These are phyloP conservation scores for Pichia cabralensis DNA, from an alignment of 805 yeast species.

Conservation along the genomic window DNA sequence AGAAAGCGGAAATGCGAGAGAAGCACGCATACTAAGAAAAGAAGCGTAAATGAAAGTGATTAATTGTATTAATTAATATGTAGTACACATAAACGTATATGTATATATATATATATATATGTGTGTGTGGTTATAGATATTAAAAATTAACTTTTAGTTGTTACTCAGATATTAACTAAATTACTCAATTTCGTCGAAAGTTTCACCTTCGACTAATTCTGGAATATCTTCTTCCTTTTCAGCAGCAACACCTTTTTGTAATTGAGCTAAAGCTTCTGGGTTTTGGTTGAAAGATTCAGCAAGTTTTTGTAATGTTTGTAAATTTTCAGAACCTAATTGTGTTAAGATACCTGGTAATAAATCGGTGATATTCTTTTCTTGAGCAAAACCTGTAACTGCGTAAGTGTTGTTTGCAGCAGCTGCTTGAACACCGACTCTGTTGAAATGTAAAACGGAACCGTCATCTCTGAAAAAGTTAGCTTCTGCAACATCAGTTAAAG, in stretches of 20 bases:
- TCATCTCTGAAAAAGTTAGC: constrained; percentile 97
- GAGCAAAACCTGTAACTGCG: constrained; percentile 91
- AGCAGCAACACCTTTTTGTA: constrained; percentile 28
- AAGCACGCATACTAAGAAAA: too few species aligned
- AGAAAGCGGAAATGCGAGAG: too few species aligned
- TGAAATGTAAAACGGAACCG: constrained; percentile 92
- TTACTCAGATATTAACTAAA: background rate
- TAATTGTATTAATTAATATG: too few species aligned
- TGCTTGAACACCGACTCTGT: constrained; percentile 92
- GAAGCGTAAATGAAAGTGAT: too few species aligned
- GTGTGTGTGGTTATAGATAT: too few species aligned
- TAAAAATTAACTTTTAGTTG: too few species aligned
- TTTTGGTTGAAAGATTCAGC: constrained; percentile 74
- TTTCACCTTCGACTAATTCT: constrained; percentile 82
- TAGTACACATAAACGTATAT: too few species aligned
- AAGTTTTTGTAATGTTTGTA: constrained; percentile 77
- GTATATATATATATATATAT: background rate
- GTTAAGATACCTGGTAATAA: constrained; percentile 90
- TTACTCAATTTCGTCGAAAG: constrained; percentile 45
- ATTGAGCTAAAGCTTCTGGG: constrained; percentile 29
- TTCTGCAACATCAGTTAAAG: constrained; percentile 85
- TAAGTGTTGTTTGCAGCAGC: constrained; percentile 85
- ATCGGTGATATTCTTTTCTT: constrained; percentile 85
- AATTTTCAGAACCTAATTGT: constrained; percentile 93
- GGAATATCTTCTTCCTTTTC: constrained; percentile 56